phyloP scores from a whole-genome alignment of 331 rosid species.

The Malus hybrid region DNA sequence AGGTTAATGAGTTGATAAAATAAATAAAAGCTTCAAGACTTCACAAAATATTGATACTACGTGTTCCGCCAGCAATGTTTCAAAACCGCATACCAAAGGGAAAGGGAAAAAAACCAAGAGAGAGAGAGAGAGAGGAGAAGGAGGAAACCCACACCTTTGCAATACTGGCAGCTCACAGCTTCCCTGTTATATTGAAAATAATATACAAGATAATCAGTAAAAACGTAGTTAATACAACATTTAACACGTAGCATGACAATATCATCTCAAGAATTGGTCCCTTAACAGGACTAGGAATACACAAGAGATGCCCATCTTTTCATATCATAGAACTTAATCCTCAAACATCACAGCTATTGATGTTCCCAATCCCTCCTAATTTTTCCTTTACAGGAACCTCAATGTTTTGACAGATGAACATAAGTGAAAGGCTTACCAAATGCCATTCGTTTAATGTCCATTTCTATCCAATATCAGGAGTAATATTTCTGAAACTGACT shows the following conservation, averaged over 20 bases:
- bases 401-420: not conserved
- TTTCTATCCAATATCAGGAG: not conserved
- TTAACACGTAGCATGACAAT: not conserved
- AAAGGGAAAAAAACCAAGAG: too few species aligned
- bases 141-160: constrained; percentile 9
- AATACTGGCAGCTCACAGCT: constrained; percentile 12
- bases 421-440: not conserved
- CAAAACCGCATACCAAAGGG: not conserved
- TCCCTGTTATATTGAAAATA: constrained; percentile 5
- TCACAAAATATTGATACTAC: not conserved
- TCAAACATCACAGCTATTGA: not conserved
- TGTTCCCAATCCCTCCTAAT: not conserved
- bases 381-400: not conserved
- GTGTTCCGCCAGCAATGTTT: not conserved
- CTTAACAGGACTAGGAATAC: not conserved
- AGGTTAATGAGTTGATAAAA: not conserved
- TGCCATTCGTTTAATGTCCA: not conserved
- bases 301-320: not conserved
- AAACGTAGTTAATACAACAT: not conserved
- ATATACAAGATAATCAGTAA: not conserved
- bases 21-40: not conserved
- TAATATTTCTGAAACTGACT: not conserved
- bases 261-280: not conserved
- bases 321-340: not conserved
- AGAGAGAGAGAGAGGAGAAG: not conserved